Evolutionary conservation across 2,329 filamentous ascomycete species (phyloP), one percentile per base, ranked within the genome.

Genomic region (Penicillium sp.): DNA sequence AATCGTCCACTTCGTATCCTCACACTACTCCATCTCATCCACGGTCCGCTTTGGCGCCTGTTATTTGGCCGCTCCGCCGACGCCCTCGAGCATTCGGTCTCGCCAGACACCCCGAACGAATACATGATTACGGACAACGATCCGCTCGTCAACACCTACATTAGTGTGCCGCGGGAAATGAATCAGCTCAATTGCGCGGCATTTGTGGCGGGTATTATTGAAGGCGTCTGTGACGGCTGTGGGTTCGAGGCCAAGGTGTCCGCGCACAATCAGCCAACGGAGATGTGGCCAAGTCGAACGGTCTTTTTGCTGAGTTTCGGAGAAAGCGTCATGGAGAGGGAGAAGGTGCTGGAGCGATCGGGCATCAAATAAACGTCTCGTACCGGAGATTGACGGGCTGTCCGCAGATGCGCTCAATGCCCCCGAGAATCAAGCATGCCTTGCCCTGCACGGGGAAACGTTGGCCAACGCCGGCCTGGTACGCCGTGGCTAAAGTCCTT

Each of bases 51-150:
- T 47, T 98, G 91, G 87, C 83, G 86, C 57, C 87, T 95, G 69
- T 85, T 98, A 42, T 98, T 98, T 70, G 84, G 82, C 34, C 86
- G 91, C 1, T 85, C 90, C 47, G 93, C 93, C 27, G 91, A 97
- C 72, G 86, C 89, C 13, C 83, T 98, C 49, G 93, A 98, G 73
- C 90, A 93, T 72, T 88, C 84, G 50, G 83, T 83, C 46, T 85
- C 88, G 62, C 84, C 87, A 7, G 81, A 84, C 45, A 91, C 90
- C 45, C 85, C 88, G 7, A 89, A 93, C 60, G 91, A 97, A 75
- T 98, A 97, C 76, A 97, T 98, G 91, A 93, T 98, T 61, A 88
- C 90, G 61, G 93, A 98, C 73, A 97, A 98, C 72, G 93, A 97
- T 67, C 93, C 93, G 24, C 78, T 97, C 43, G 91, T 97, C 35